Percentiles rank a stretch among this genome's conserved stretches.
phyloP scores from a whole-genome alignment of 805 yeast genomes.

The Danielia oregonensis region DNA sequence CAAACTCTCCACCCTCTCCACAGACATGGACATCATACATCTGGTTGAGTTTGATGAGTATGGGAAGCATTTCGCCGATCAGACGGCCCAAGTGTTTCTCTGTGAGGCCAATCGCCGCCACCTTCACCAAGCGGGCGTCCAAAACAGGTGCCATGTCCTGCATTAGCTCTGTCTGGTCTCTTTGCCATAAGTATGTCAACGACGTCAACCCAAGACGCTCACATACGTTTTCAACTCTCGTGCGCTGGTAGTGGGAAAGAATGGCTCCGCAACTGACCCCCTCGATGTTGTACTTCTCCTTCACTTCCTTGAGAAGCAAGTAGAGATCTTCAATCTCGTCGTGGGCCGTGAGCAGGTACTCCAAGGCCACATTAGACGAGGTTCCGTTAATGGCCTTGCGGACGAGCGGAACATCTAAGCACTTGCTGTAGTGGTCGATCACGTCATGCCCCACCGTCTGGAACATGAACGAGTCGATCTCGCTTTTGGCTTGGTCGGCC shows the following conservation, averaged over 20 bases:
- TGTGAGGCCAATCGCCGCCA: constrained; percentile 85
- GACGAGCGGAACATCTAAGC: constrained; percentile 78
- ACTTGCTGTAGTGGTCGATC: constrained; percentile 58
- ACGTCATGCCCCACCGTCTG: constrained; percentile 95
- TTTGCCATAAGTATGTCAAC: constrained; percentile 84
- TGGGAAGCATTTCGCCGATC: constrained; percentile 58
- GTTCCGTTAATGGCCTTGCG: constrained; percentile 60
- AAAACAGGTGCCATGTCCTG: constrained; percentile 65
- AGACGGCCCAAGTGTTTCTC: constrained; percentile 64
- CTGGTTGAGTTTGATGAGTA: constrained; percentile 51
- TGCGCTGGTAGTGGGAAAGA: constrained; percentile 89
- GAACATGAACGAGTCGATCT: constrained; percentile 93
- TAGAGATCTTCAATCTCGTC: constrained; percentile 90
- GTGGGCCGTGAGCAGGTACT: constrained; percentile 59
- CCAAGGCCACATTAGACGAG: constrained; percentile 62
- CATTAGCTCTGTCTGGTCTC: constrained; percentile 77
- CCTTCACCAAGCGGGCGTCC: constrained; percentile 87
- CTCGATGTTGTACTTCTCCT: constrained; percentile 53
- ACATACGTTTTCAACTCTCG: constrained; percentile 91
- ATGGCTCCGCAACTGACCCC: constrained; percentile 97
- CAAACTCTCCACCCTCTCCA: constrained; percentile 99
- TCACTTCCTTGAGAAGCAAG: constrained; percentile 47
- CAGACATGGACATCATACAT: constrained; percentile 86
- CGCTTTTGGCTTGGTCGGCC: constrained; percentile 38
- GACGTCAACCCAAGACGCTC: constrained; percentile 62